Evolutionary conservation across 768 basidiomycete genomes (phyloP).

Genomic region (Rhodotorula kratochvilovae): DNA sequence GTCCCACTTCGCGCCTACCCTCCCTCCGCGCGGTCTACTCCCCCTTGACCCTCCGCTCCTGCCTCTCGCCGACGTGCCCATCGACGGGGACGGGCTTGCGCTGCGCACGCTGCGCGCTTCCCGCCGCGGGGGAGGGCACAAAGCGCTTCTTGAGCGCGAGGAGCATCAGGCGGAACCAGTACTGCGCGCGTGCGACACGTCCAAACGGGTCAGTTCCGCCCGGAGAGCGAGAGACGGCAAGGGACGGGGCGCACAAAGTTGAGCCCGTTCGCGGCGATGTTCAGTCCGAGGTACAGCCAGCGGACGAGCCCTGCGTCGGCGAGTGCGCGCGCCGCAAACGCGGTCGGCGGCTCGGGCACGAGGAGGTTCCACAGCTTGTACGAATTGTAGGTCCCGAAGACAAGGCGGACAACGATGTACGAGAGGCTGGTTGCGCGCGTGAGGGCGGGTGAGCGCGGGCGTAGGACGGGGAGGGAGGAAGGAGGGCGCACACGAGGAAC

Average conservation of each 20-base stretch:
- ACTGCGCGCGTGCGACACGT: background rate
- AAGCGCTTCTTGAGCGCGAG: constrained; percentile 31
- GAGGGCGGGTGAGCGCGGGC: background rate
- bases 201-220: background rate
- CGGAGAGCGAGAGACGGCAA: background rate
- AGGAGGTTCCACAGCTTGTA: constrained; percentile 27
- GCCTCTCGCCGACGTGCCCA: constrained; percentile 17
- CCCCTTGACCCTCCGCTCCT: constrained; percentile 25
- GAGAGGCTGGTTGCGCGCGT: background rate
- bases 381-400: constrained; percentile 38
- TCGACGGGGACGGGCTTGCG: constrained; percentile 23
- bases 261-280: constrained; percentile 2
- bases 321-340: background rate
- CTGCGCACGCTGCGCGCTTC: constrained; percentile 1
- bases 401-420: constrained; percentile 34
- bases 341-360: constrained; percentile 11
- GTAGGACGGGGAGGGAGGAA: background rate
- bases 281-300: constrained; percentile 17
- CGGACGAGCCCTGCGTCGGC: constrained; percentile 15
- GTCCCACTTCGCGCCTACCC: too few species aligned
- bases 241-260: constrained; percentile 5
- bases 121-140: background rate
- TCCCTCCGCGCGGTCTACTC: constrained; percentile 12
- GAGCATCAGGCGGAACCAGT: constrained; percentile 39
- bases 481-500: constrained; percentile 27